Conservation (phyloP, 1,139 yeast species). For the Magnusiomyces paraingens region DNA sequence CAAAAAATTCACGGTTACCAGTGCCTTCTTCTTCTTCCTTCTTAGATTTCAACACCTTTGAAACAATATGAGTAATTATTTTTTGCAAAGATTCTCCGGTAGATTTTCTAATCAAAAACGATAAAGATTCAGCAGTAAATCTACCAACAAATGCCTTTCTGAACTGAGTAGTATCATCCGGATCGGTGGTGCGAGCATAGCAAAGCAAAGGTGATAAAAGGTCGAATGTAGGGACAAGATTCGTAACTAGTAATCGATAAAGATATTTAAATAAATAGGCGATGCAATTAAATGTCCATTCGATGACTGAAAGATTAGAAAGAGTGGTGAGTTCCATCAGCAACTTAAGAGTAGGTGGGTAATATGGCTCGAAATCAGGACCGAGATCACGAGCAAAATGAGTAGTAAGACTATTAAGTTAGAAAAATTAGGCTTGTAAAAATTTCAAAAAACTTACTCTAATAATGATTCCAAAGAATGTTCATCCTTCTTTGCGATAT, state of each 20-base stretch:
- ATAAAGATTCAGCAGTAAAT: constrained; percentile 86
- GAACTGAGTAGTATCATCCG: constrained; percentile 10
- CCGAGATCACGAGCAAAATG: constrained; percentile 93
- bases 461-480: constrained; percentile 74
- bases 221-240: constrained; percentile 62
- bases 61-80: constrained; percentile 47
- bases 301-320: constrained; percentile 54
- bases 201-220: constrained; percentile 58
- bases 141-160: constrained; percentile 62
- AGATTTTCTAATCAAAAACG: constrained; percentile 73
- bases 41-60: constrained; percentile 37
- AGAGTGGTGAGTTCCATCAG: constrained; percentile 48
- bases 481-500: constrained; percentile 53
- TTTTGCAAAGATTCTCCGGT: constrained; percentile 42
- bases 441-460: constrained; percentile 39
- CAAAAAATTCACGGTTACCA: constrained; percentile 38
- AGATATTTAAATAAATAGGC: constrained; percentile 89
- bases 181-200: constrained; percentile 33
- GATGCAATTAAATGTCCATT: constrained; percentile 76
- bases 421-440: not conserved
- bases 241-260: constrained; percentile 53
- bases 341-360: constrained; percentile 45
- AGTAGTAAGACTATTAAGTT: constrained; percentile 44
- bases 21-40: constrained; percentile 25
- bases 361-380: constrained; percentile 75